These are phyloP conservation scores for Verruconis gallopava DNA, from an alignment of 2,329 filamentous ascomycete species.

Conservation along the genomic window DNA sequence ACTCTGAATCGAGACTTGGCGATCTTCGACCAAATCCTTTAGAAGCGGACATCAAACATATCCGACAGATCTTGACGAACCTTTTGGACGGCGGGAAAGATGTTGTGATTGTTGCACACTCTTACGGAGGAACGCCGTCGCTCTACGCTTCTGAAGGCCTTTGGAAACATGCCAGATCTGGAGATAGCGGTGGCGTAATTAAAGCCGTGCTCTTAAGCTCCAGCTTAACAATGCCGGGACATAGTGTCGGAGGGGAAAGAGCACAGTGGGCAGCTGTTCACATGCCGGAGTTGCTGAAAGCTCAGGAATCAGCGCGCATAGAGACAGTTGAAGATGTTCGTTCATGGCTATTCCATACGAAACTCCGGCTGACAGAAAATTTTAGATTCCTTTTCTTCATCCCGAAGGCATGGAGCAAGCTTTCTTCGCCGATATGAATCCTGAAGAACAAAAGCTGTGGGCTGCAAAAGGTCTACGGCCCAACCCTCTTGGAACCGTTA, in stretches of 20 bases:
- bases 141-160: neutral
- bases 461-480: neutral
- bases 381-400: neutral
- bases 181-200: conserved; percentile 20
- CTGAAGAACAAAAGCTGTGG: neutral
- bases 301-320: neutral
- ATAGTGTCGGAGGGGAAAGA: neutral
- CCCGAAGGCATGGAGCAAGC: neutral
- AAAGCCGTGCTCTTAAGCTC: neutral
- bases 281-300: neutral
- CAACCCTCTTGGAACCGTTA: neutral
- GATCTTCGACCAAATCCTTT: neutral
- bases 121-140: conserved; percentile 1
- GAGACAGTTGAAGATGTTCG: neutral
- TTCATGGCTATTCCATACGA: neutral
- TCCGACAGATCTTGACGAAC: neutral
- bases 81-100: neutral
- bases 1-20: neutral
- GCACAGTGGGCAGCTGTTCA: neutral
- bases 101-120: conserved; percentile 1
- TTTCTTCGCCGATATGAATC: neutral
- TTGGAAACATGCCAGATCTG: conserved; percentile 17
- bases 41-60: neutral
- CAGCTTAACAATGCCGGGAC: neutral
- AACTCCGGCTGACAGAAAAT: neutral